Evolutionary conservation across 2,329 filamentous ascomycete genomes (phyloP), one percentile per base, ranked within the genome.

Genomic region (Cytospora leucostoma): DNA sequence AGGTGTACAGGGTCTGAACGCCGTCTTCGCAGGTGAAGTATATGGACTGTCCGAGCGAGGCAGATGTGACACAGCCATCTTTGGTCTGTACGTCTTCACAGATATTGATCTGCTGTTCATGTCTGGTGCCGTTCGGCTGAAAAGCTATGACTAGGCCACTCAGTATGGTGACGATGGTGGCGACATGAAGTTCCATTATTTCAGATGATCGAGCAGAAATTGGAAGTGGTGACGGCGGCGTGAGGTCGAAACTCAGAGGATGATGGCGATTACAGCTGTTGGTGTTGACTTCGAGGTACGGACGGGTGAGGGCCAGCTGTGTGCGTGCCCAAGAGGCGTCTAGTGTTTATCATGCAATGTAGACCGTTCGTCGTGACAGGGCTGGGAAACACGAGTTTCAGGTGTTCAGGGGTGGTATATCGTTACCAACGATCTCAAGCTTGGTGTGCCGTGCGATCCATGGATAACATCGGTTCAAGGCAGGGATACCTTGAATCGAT

Each of bases 31-130:
- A 61, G 51, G 58, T 61, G 21, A 61, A 61, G 38, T 54, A 61
- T 51, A 61, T 55, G 51, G 58, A 52, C 10, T 44, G 51, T 44
- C 58, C 54, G 58, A 61, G 54, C 7, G 58, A 55, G 7, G 58
- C 58, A 15, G 58, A 61, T 27, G 53, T 51, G 58, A 61, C 55
- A 38, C 58, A 61, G 32, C 58, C 58, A 27, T 61, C 54, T 49
- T 54, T 51, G 49, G 58, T 55, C 32, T 61, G 38, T 13, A 61
- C 51, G 17, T 51, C 47, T 40, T 55, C 38, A 37, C 58, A 61
- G 38, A 61, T 61, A 38, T 61, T 55, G 38, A 61, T 52, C 32
- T 21, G 21, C 34, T 44, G 58, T 21, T 47, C n/a, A 11, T 47
- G 44, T 21, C n/a, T 21, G 38, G 50, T 51, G 37, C 32, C 38